Percentiles rank a stretch among this genome's conserved stretches.
Evolutionary conservation across 2,329 filamentous ascomycete genomes (phyloP).

Genomic region (Neodidymelliopsis sp.): DNA sequence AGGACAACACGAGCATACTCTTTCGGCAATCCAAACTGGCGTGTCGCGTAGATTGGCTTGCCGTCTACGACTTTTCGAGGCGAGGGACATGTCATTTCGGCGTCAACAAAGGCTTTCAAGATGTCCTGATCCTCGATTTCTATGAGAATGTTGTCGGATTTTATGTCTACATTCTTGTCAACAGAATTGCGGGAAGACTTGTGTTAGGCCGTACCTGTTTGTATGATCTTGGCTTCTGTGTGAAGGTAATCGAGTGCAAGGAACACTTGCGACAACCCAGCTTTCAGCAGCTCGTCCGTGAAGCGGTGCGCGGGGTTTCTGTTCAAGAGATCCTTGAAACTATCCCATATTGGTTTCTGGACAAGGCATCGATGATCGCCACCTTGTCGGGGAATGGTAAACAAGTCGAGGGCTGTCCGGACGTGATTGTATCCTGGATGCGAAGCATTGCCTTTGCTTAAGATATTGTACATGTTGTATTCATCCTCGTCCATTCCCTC

Average conservation of each 20-base stretch:
- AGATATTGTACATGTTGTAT: slow-evolving; percentile 14
- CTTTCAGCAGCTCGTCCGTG: slow-evolving; percentile 49
- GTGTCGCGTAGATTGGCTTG: slow-evolving; percentile 47
- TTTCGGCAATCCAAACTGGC: slow-evolving; percentile 44
- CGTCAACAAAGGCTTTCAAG: slow-evolving; percentile 44
- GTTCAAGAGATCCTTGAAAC: slow-evolving; percentile 49
- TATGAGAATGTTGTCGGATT: slow-evolving; percentile 54
- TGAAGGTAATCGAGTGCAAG: slow-evolving; percentile 54
- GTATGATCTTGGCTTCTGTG: too few species aligned
- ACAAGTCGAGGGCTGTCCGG: slow-evolving; percentile 42
- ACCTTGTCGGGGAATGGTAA: slow-evolving; percentile 36
- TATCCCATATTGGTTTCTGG: slow-evolving; percentile 53
- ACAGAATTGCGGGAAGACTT: background rate
- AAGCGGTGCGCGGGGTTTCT: slow-evolving; percentile 50
- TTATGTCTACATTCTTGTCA: slow-evolving; percentile 48
- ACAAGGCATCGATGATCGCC: slow-evolving; percentile 50
- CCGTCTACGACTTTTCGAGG: slow-evolving; percentile 48
- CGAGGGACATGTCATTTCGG: slow-evolving; percentile 48
- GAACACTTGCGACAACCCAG: slow-evolving; percentile 49
- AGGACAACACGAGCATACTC: slow-evolving; percentile 45
- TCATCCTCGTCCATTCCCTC: slow-evolving; percentile 12
- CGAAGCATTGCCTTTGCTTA: slow-evolving; percentile 15
- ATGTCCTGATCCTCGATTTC: slow-evolving; percentile 47
- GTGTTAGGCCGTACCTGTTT: background rate
- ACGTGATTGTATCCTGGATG: slow-evolving; percentile 43